A percentile compares a stretch with the other conserved stretches of the same genome.
Evolutionary conservation across 1,284 basidiomycete genomes (phyloP).

Genomic region (Leccinum fallax): DNA sequence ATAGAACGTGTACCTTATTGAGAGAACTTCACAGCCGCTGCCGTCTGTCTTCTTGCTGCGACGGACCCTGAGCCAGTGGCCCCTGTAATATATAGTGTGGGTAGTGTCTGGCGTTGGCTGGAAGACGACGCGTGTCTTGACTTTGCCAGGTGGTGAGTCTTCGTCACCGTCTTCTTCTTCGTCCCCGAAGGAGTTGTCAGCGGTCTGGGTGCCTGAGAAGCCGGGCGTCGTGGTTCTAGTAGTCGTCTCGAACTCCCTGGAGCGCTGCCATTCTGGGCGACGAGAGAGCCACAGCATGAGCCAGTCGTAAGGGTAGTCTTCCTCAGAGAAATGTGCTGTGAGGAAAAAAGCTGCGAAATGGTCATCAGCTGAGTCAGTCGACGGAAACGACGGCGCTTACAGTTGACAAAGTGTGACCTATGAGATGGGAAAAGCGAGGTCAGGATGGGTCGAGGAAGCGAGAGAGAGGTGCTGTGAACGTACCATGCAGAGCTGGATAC

Average conservation of each 20-base stretch:
- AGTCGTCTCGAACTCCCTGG: conserved; percentile 82
- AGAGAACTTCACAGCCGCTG: conserved; percentile 67
- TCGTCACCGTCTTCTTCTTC: conserved; percentile 60
- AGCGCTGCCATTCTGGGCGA: conserved; percentile 80
- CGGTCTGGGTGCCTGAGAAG: conserved; percentile 48
- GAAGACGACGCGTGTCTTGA: conserved; percentile 79
- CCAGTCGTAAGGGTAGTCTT: conserved; percentile 84
- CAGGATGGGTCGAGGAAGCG: conserved; percentile 1
- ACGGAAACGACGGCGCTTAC: conserved; percentile 46
- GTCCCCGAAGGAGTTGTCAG: conserved; percentile 63
- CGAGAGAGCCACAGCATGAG: conserved; percentile 82
- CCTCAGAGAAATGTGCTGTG: conserved; percentile 82
- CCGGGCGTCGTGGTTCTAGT: conserved; percentile 61
- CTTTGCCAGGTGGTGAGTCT: conserved; percentile 58
- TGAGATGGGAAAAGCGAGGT: conserved; percentile 4
- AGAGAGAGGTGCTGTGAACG: conserved; percentile 18
- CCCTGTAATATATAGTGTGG: conserved; percentile 80
- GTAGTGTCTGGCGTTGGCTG: conserved; percentile 83
- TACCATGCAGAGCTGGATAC: conserved; percentile 80
- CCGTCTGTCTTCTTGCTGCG: conserved; percentile 66
- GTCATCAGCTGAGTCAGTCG: conserved; percentile 11
- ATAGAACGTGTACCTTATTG: conserved; percentile 56
- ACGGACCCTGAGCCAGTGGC: conserved; percentile 77
- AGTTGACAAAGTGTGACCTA: conserved; percentile 81
- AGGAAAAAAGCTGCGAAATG: conserved; percentile 73